These are phyloP conservation scores for Metschnikowia cubensis DNA, from an alignment of 805 yeast species.

Conservation along the genomic window DNA sequence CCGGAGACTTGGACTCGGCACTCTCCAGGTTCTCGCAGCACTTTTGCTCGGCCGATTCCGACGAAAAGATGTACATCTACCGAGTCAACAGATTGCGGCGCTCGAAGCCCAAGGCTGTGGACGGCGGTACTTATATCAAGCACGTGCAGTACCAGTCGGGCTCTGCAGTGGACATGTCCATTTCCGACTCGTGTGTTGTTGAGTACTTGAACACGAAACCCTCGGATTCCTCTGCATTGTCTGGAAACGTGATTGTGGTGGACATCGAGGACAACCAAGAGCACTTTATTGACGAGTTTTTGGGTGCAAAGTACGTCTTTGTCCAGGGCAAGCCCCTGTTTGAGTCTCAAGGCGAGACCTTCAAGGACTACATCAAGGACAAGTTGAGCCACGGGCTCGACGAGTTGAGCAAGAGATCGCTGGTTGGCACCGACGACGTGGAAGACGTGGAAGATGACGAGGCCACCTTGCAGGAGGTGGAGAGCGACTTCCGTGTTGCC, in stretches of 20 bases:
- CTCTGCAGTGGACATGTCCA: constrained; percentile 13
- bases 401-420: constrained; percentile 18
- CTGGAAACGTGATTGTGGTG: constrained; percentile 18
- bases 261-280: constrained; percentile 22
- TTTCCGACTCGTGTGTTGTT: constrained; percentile 13
- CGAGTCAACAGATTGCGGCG: constrained; percentile 22
- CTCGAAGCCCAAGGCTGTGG: constrained; percentile 1
- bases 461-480: constrained; percentile 18
- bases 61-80: constrained; percentile 22
- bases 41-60: constrained; percentile 17
- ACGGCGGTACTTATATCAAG: constrained; percentile 8
- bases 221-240: neutral
- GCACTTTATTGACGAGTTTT: constrained; percentile 21
- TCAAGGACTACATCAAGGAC: constrained; percentile 25
- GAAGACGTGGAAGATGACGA: constrained; percentile 5
- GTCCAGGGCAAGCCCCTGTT: constrained; percentile 33
- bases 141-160: constrained; percentile 18
- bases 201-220: constrained; percentile 8
- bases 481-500: constrained; percentile 31
- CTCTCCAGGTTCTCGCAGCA: constrained; percentile 17
- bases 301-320: constrained; percentile 14
- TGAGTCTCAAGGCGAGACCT: constrained; percentile 19
- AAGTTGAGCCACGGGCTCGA: constrained; percentile 22
- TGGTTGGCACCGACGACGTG: constrained; percentile 6
- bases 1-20: constrained; percentile 17